A percentile compares a stretch with the other conserved stretches of the same genome.
Evolutionary conservation across 202 grass and related monocot genomes (phyloP).

Genomic region (Elaeis oleifera): DNA sequence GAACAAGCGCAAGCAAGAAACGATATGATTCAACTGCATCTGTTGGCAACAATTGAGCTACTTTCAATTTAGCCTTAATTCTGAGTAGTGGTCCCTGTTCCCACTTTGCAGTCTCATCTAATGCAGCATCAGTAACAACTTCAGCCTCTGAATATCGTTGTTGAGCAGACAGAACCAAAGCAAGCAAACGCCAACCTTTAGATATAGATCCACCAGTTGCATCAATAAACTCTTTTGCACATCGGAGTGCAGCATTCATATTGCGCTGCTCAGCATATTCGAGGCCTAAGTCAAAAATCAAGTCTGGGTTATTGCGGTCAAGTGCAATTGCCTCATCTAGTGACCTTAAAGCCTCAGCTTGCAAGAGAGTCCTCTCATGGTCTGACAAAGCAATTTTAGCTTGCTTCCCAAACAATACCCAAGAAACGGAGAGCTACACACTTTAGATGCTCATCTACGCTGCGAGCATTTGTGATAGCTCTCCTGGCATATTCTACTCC

Average conservation of each 20-base stretch:
- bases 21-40: constrained; percentile 83
- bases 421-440: constrained; percentile 60
- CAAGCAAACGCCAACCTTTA: constrained; percentile 88
- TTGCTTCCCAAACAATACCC: constrained; percentile 66
- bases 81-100: constrained; percentile 78
- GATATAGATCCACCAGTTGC: constrained; percentile 70
- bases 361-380: constrained; percentile 65
- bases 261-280: constrained; percentile 88
- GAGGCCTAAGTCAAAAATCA: constrained; percentile 68
- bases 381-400: constrained; percentile 73
- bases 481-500: constrained; percentile 76
- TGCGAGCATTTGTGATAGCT: constrained; percentile 38
- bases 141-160: constrained; percentile 71
- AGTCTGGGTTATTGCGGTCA: constrained; percentile 50
- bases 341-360: constrained; percentile 74
- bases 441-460: constrained; percentile 63
- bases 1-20: constrained; percentile 77
- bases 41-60: constrained; percentile 53
- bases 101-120: constrained; percentile 91
- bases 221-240: constrained; percentile 82
- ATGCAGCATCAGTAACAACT: constrained; percentile 80
- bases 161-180: constrained; percentile 83
- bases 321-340: constrained; percentile 50
- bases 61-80: constrained; percentile 81
- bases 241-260: constrained; percentile 69